A percentile compares a stretch with the other conserved stretches of the same genome.
These are phyloP conservation scores for Venturia aucupariae DNA, from an alignment of 2,329 filamentous ascomycete genomes.

Conservation along the genomic window DNA sequence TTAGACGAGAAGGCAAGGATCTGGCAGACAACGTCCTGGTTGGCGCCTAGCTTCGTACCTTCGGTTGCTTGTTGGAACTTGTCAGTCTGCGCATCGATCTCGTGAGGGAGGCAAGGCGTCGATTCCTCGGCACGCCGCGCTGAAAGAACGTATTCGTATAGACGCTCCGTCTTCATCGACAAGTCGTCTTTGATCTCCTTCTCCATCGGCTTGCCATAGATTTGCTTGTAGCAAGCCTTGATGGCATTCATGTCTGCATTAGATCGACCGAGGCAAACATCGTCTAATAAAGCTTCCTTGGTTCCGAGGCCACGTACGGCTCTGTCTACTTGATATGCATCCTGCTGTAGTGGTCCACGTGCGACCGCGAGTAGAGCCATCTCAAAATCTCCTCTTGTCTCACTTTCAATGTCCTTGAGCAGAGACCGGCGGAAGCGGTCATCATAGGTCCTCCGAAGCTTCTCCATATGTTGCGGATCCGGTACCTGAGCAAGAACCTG, in stretches of 20 bases:
- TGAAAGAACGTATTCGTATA: conserved; percentile 74
- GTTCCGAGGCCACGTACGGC: conserved; percentile 75
- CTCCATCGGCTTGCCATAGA: conserved; percentile 57
- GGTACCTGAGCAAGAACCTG: conserved; percentile 54
- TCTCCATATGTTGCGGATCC: conserved; percentile 67
- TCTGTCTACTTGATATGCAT: conserved; percentile 60
- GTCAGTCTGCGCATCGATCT: conserved; percentile 15
- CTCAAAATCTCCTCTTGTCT: conserved; percentile 67
- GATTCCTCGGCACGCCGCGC: conserved; percentile 71
- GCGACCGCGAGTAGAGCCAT: conserved; percentile 64
- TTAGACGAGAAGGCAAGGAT: conserved; percentile 70
- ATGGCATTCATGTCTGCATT: conserved; percentile 87
- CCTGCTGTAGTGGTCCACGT: conserved; percentile 69
- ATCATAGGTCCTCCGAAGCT: conserved; percentile 58
- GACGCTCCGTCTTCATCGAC: conserved; percentile 73
- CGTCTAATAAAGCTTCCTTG: conserved; percentile 77
- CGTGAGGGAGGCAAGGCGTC: conserved; percentile 54
- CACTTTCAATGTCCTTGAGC: conserved; percentile 64
- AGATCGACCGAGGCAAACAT: conserved; percentile 69
- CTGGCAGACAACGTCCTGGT: conserved; percentile 67
- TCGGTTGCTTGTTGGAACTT: conserved; percentile 41
- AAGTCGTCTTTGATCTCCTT: conserved; percentile 67
- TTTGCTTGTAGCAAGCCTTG: conserved; percentile 64
- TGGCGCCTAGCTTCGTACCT: conserved; percentile 58
- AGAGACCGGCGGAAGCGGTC: conserved; percentile 58